phyloP scores from a whole-genome alignment of 352 stramenopile genomes.

The Elongisporangium prolatum region DNA sequence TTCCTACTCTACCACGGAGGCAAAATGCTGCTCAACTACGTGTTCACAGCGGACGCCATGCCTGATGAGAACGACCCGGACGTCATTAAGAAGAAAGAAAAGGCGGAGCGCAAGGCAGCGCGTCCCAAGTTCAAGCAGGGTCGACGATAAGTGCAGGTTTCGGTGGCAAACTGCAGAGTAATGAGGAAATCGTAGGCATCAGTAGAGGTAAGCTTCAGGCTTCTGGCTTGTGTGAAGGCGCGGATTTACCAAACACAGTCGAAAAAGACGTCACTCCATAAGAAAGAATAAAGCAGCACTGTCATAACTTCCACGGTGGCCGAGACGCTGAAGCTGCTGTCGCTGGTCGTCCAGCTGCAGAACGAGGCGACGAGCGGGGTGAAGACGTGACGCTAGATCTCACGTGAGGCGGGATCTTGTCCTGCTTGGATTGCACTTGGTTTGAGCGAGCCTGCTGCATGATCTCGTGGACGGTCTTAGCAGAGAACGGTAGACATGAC shows the following conservation, averaged over 20 bases:
- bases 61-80: slow-evolving; percentile 43
- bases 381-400: neutral
- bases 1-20: slow-evolving; percentile 80
- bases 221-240: neutral
- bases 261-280: neutral
- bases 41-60: slow-evolving; percentile 65
- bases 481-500: slow-evolving; percentile 48
- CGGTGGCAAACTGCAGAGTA: neutral
- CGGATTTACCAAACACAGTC: neutral
- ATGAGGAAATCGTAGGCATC: too few relatives aligned
- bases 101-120: slow-evolving; percentile 58
- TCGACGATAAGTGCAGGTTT: slow-evolving; percentile 23
- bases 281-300: neutral
- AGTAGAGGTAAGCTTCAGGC: neutral
- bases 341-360: neutral
- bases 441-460: slow-evolving; percentile 14
- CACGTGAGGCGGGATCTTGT: neutral
- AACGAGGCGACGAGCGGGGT: neutral
- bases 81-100: slow-evolving; percentile 69
- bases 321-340: slow-evolving; percentile 5
- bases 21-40: slow-evolving; percentile 74
- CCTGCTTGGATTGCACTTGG: neutral
- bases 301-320: slow-evolving; percentile 15
- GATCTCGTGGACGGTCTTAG: slow-evolving; percentile 47
- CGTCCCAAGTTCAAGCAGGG: slow-evolving; percentile 39